phyloP scores from a whole-genome alignment of 306 rosid genomes.

The Dryas drummondii region DNA sequence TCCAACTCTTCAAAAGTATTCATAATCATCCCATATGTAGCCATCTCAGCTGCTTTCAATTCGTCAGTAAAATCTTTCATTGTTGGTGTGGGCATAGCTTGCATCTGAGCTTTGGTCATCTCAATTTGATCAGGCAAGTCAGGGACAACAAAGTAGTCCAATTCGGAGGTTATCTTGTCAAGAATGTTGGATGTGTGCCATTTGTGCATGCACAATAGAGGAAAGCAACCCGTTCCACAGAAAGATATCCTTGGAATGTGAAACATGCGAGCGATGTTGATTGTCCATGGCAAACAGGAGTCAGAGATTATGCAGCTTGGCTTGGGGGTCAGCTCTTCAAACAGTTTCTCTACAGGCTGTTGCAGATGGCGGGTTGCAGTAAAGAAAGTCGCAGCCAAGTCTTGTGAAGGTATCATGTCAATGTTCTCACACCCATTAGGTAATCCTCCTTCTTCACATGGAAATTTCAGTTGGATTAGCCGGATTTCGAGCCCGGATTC shows the following conservation, averaged over 20 bases:
- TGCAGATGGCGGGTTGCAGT: conserved; percentile 30
- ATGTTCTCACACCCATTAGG: conserved; percentile 66
- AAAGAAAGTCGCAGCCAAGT: conserved; percentile 26
- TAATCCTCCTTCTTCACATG: conserved; percentile 35
- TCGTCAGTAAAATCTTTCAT: background rate
- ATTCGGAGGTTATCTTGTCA: background rate
- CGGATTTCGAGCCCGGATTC: conserved; percentile 27
- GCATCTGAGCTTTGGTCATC: conserved; percentile 14
- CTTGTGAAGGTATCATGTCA: conserved; percentile 53
- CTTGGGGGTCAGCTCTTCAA: conserved; percentile 33
- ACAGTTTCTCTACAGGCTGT: conserved; percentile 34
- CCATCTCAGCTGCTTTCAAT: conserved; percentile 1
- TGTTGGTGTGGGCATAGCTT: background rate
- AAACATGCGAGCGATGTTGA: conserved; percentile 7
- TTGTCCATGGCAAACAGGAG: conserved; percentile 38
- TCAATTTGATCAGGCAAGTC: conserved; percentile 15
- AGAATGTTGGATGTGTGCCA: background rate
- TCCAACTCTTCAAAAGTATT: conserved; percentile 40
- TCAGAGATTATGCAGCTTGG: conserved; percentile 70
- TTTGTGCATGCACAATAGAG: background rate
- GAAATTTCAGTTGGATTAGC: conserved; percentile 19
- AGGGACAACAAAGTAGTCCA: conserved; percentile 16
- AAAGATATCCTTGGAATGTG: conserved; percentile 22
- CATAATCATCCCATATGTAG: conserved; percentile 20
- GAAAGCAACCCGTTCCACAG: conserved; percentile 2